Evolutionary conservation across 768 basidiomycete species (phyloP).

Genomic region (Hebeloma cylindrosporum): DNA sequence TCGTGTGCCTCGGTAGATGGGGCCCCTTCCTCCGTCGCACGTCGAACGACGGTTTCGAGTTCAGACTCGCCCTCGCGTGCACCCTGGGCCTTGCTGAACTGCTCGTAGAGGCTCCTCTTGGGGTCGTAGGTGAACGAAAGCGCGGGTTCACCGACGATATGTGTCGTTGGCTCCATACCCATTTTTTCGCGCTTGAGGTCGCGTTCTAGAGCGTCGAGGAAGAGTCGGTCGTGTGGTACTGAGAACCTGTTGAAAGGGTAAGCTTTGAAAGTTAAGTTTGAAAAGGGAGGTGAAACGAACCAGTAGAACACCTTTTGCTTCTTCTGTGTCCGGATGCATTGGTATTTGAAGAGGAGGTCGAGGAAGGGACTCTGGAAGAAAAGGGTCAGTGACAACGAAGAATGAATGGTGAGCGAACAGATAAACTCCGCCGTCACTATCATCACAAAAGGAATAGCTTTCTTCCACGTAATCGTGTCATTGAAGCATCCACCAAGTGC

Average conservation of each 20-base stretch:
- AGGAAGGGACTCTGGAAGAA: slow-evolving; percentile 78
- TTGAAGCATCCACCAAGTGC: no score
- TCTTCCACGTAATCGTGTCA: no score
- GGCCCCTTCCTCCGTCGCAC: slow-evolving; percentile 34
- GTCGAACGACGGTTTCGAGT: slow-evolving; percentile 35
- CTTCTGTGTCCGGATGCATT: slow-evolving; percentile 97
- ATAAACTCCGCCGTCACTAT: slow-evolving; percentile 3
- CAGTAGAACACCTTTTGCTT: slow-evolving; percentile 99
- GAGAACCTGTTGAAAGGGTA: slow-evolving; percentile 72
- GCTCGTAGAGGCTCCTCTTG: slow-evolving; percentile 83
- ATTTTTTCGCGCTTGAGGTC: slow-evolving; percentile 96
- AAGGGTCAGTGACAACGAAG: slow-evolving; percentile 13
- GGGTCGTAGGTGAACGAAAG: slow-evolving; percentile 87
- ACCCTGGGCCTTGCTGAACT: slow-evolving; percentile 60
- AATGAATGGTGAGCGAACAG: slow-evolving; percentile 1
- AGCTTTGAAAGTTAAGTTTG: background rate
- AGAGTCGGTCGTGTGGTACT: slow-evolving; percentile 94
- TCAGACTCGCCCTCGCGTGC: slow-evolving; percentile 43
- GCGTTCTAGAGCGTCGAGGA: slow-evolving; percentile 94
- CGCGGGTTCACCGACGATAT: slow-evolving; percentile 74
- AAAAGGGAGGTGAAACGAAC: slow-evolving; percentile 41
- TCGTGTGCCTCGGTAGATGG: no score
- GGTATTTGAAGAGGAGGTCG: slow-evolving; percentile 92
- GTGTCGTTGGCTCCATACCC: slow-evolving; percentile 82
- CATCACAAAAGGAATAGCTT: no score